Evolutionary conservation across 768 basidiomycete species (phyloP).

Genomic region (Mycena olivaceomarginata): DNA sequence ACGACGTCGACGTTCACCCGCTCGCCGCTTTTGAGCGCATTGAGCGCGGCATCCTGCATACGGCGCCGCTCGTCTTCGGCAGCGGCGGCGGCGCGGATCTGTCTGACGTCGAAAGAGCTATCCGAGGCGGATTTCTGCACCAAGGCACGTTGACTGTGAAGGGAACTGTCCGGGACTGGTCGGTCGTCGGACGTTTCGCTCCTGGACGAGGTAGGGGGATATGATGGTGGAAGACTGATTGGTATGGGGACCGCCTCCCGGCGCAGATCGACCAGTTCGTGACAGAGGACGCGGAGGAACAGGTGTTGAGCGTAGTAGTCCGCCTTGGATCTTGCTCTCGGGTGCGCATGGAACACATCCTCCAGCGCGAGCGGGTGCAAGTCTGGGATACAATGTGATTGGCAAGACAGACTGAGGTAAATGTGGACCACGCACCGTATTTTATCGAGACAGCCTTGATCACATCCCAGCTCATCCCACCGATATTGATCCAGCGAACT

Average conservation of each 20-base stretch:
- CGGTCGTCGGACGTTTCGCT: neutral
- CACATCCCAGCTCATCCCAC: conserved; percentile 83
- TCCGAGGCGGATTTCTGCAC: neutral
- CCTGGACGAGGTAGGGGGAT: conserved; percentile 54
- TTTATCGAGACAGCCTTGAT: conserved; percentile 79
- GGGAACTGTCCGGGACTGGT: neutral
- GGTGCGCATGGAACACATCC: conserved; percentile 76
- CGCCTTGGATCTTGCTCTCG: conserved; percentile 75
- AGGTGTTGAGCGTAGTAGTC: conserved; percentile 85
- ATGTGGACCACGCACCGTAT: conserved; percentile 66
- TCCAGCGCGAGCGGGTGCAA: conserved; percentile 85
- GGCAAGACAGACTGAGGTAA: neutral
- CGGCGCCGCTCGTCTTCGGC: conserved; percentile 11
- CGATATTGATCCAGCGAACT: conserved; percentile 86
- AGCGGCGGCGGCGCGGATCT: conserved; percentile 19
- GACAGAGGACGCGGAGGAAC: conserved; percentile 82
- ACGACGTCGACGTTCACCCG: conserved; percentile 71
- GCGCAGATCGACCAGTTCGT: conserved; percentile 66
- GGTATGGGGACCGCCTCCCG: neutral
- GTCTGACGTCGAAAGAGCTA: no score
- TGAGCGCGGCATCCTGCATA: conserved; percentile 31
- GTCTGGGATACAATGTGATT: conserved; percentile 57
- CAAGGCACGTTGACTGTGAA: neutral
- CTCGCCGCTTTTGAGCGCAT: conserved; percentile 61
- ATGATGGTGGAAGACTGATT: conserved; percentile 51